phyloP scores from a whole-genome alignment of 352 stramenopile species.

The Pythium monospermum region DNA sequence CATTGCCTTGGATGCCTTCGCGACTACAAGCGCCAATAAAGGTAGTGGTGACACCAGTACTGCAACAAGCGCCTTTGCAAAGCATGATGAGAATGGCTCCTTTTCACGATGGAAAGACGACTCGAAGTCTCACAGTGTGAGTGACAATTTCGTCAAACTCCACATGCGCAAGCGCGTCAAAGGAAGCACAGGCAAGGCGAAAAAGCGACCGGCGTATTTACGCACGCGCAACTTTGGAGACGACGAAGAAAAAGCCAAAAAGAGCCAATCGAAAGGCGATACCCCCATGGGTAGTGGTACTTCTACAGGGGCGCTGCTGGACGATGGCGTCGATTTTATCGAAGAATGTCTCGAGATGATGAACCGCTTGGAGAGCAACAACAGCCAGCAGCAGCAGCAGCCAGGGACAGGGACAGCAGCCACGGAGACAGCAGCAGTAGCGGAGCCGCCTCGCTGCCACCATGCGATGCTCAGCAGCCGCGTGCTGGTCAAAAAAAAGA shows the following conservation, averaged over 20 bases:
- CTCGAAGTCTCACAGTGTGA: conserved; percentile 39
- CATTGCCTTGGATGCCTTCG: conserved; percentile 20
- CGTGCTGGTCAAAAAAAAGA: conserved; percentile 82
- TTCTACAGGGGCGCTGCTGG: conserved; percentile 19
- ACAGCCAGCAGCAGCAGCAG: background rate
- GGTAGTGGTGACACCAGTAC: too few relatives aligned
- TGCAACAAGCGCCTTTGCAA: background rate
- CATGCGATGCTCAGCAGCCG: conserved; percentile 54
- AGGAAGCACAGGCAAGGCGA: conserved; percentile 56
- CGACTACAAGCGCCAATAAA: background rate
- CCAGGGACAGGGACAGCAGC: background rate
- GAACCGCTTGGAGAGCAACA: conserved; percentile 1
- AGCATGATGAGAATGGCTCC: background rate
- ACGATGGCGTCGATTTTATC: conserved; percentile 76
- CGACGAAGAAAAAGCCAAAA: conserved; percentile 11
- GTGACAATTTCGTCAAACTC: conserved; percentile 76
- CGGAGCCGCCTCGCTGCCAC: conserved; percentile 47
- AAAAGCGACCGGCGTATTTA: conserved; percentile 67
- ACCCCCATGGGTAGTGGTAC: background rate
- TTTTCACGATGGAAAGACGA: conserved; percentile 65
- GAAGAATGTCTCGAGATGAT: conserved; percentile 70
- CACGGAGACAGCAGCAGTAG: background rate
- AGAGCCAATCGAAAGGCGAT: conserved; percentile 21
- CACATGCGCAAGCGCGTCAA: conserved; percentile 78
- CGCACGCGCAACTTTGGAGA: conserved; percentile 25